Evolutionary conservation across 768 basidiomycete species (phyloP).

Genomic region (Mycena filopes): DNA sequence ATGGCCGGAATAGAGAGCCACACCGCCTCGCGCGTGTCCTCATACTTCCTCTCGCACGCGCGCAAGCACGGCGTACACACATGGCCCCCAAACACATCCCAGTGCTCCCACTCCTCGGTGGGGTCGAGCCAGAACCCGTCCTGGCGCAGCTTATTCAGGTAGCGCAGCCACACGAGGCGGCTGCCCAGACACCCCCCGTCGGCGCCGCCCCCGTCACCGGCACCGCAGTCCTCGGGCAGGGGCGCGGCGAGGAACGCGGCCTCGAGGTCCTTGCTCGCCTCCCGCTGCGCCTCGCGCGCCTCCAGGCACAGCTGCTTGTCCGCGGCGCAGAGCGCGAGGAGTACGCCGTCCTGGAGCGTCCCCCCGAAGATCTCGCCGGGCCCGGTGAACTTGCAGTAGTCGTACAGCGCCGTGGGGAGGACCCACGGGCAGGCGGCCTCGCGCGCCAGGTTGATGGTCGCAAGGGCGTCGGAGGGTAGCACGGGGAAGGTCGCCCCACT

Average conservation of each 20-base stretch:
- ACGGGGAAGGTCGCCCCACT: slow-evolving; percentile 24
- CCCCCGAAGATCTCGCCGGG: slow-evolving; percentile 16
- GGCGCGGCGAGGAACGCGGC: background rate
- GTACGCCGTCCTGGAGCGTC: background rate
- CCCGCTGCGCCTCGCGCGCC: slow-evolving; percentile 5
- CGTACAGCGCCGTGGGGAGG: slow-evolving; percentile 35
- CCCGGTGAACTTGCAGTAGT: slow-evolving; percentile 25
- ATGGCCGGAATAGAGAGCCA: slow-evolving; percentile 2
- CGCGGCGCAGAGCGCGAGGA: background rate
- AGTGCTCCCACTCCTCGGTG: background rate
- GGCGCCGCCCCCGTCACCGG: background rate
- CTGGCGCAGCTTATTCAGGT: background rate
- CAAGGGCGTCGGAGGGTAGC: slow-evolving; percentile 30
- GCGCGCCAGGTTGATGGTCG: slow-evolving; percentile 33
- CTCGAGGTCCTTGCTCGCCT: background rate
- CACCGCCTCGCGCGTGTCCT: background rate
- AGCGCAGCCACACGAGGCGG: background rate
- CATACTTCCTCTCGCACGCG: background rate
- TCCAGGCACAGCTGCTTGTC: slow-evolving; percentile 12
- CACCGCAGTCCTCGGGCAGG: background rate
- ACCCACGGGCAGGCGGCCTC: slow-evolving; percentile 34
- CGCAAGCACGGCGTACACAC: slow-evolving; percentile 5
- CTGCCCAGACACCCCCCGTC: background rate
- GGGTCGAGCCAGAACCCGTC: slow-evolving; percentile 5
- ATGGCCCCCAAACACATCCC: background rate